phyloP scores from a whole-genome alignment of 2,329 filamentous ascomycete genomes.

The Stachybotrys elegans region DNA sequence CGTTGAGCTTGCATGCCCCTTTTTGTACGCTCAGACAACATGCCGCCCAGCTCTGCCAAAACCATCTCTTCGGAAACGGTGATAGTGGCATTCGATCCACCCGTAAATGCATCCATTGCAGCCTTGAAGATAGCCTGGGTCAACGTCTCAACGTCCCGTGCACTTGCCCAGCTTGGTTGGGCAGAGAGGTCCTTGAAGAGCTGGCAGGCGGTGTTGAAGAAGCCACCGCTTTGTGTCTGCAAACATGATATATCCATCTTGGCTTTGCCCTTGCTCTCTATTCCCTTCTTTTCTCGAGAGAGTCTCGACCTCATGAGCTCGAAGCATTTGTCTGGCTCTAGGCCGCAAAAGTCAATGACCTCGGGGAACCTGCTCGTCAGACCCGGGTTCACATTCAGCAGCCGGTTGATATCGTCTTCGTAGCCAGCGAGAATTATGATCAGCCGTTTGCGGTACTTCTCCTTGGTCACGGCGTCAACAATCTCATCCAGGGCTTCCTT shows the following conservation, averaged over 20 bases:
- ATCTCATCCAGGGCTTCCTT: conserved; percentile 51
- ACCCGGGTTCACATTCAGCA: conserved; percentile 58
- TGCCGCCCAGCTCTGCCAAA: too few relatives aligned
- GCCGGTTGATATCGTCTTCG: conserved; percentile 57
- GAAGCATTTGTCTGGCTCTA: conserved; percentile 37
- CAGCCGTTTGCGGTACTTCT: conserved; percentile 52
- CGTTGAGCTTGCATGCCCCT: too few relatives aligned
- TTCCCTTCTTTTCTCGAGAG: conserved; percentile 14
- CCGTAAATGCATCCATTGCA: too few relatives aligned
- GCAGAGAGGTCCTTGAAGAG: too few relatives aligned
- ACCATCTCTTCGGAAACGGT: too few relatives aligned
- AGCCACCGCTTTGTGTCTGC: conserved; percentile 15
- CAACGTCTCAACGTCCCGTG: too few relatives aligned
- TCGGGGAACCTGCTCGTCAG: conserved; percentile 62
- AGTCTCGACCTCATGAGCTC: conserved; percentile 35
- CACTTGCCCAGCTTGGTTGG: conserved; percentile 56
- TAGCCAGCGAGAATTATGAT: conserved; percentile 68
- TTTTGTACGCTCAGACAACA: too few relatives aligned
- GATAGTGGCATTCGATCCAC: too few relatives aligned
- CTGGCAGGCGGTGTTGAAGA: too few relatives aligned
- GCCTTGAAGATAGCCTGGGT: too few relatives aligned
- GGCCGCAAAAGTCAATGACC: conserved; percentile 47
- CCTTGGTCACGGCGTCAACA: conserved; percentile 48
- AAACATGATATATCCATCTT: conserved; percentile 18
- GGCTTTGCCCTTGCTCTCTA: conserved; percentile 14